Conservation (phyloP, 1,284 basidiomycete species). For the Tilletia walkeri region DNA sequence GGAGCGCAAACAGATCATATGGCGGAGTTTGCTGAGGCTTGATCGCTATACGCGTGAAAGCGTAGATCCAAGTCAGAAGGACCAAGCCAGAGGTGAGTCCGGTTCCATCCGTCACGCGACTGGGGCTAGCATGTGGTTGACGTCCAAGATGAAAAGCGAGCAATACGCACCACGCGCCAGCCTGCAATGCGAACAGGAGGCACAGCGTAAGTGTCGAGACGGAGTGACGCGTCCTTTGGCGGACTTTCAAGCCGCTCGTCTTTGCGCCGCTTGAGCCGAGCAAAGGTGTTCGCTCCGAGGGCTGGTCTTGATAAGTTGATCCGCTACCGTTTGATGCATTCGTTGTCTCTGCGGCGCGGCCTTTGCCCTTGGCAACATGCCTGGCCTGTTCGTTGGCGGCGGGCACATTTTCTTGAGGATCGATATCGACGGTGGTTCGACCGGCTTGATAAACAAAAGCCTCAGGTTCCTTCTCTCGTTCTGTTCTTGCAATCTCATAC, state of each 20-base stretch:
- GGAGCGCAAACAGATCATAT: slow-evolving; percentile 4
- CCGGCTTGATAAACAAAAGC: slow-evolving; percentile 6
- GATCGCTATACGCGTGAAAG: slow-evolving; percentile 6
- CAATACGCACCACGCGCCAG: background rate
- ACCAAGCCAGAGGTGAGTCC: background rate
- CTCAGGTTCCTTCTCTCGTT: background rate
- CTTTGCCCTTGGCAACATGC: background rate
- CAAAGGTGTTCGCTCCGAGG: slow-evolving; percentile 1
- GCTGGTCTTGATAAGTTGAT: background rate
- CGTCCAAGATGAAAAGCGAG: background rate
- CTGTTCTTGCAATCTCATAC: background rate
- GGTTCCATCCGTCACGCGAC: background rate
- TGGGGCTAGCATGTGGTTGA: background rate
- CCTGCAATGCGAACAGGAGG: background rate
- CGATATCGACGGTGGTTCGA: background rate
- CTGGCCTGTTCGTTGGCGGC: too few relatives aligned
- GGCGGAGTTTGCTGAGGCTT: slow-evolving; percentile 12
- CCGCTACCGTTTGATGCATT: background rate
- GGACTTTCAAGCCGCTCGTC: background rate
- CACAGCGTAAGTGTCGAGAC: background rate
- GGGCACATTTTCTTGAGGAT: background rate
- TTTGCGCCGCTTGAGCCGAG: background rate
- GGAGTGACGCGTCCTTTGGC: background rate
- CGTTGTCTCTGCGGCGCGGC: background rate
- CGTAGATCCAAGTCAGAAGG: slow-evolving; percentile 11